Base-by-base conservation (phyloP, 805 yeast species). In the Sugiyamaella qingdaonensis region DNA sequence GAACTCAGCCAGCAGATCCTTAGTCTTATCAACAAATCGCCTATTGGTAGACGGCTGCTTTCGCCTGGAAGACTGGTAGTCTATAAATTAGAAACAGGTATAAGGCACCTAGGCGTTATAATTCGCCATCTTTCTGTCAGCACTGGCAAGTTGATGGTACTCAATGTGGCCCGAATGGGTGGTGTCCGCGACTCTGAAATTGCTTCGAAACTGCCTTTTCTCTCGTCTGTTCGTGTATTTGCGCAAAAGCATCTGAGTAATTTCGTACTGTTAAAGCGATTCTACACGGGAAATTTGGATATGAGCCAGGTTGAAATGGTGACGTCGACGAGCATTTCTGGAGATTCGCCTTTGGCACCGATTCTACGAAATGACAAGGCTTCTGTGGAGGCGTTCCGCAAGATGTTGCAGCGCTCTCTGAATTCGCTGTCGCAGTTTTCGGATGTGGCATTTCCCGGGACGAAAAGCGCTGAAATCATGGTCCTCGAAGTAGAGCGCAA, bases 1-100 rank as follows among this genome's bases (percentile, higher is more conserved):
- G 64, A 68, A 1, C 51, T 73, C 5, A 77, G 79, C 49, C 69
- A 73, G 0, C 66, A 74, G 14, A 71, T 86, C 49, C 73, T 83
- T 42, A 61, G 63, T 4, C 80, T 78, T 46, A 64, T 80, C n/a
- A 68, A 77, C 39, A 72, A 73, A 42, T 71, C 78, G 47, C 74
- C 84, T 1, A 62, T 73, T 2, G 68, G 79, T n/a, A 74, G 79
- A 51, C 73, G 74, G 33, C 68, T 75, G 16, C 67, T 86, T 49
- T 73, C 68, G 51, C 63, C 69, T 1, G 92, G 91, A 2, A 73
- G 85, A 55, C 63, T 86, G 47, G 61, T 87, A 49, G 74, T 84
- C 4, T 88, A 72, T 36, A 45, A 45, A 24, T 13, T 14, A 7
- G 37, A 45, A 10, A 18, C 36, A 14, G 48, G 48, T 9, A 18